Evolutionary conservation across 805 yeast genomes (phyloP).

Genomic region (Nakazawaea populi): DNA sequence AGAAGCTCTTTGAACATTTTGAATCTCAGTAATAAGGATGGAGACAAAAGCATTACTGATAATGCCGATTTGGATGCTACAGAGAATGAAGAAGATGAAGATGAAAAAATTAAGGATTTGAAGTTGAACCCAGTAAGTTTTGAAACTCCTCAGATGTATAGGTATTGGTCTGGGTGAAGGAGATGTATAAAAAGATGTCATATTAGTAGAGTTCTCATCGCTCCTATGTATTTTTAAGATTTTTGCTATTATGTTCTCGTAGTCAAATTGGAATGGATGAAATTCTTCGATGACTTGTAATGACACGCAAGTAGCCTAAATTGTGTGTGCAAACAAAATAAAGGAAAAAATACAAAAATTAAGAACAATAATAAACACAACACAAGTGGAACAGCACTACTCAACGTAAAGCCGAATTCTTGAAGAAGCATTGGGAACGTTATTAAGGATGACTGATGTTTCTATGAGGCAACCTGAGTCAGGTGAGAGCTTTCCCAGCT

Average conservation of each 20-base stretch:
- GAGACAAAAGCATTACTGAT: slow-evolving; percentile 1
- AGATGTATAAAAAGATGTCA: background rate
- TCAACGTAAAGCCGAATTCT: too few relatives aligned
- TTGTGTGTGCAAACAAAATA: background rate
- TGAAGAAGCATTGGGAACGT: background rate
- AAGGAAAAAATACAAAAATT: background rate
- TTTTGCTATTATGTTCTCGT: too few relatives aligned
- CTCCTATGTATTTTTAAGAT: too few relatives aligned
- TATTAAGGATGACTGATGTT: background rate
- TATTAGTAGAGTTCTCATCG: too few relatives aligned
- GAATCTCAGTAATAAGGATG: slow-evolving; percentile 16
- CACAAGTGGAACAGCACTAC: background rate
- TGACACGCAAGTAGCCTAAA: too few relatives aligned
- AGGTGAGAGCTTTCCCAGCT: slow-evolving; percentile 12
- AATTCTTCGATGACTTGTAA: too few relatives aligned
- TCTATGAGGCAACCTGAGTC: background rate
- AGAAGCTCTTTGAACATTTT: slow-evolving; percentile 25
- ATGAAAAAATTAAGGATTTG: slow-evolving; percentile 24
- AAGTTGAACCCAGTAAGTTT: slow-evolving; percentile 50
- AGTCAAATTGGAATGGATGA: too few relatives aligned
- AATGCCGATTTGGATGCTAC: slow-evolving; percentile 10
- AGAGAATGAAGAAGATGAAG: slow-evolving; percentile 17
- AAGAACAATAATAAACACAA: background rate
- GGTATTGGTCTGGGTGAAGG: slow-evolving; percentile 57
- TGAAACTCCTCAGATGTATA: slow-evolving; percentile 56